Evolutionary conservation across 495 filamentous ascomycete species (phyloP), one percentile per base, ranked within the genome.

Genomic region (Niebla homalea): DNA sequence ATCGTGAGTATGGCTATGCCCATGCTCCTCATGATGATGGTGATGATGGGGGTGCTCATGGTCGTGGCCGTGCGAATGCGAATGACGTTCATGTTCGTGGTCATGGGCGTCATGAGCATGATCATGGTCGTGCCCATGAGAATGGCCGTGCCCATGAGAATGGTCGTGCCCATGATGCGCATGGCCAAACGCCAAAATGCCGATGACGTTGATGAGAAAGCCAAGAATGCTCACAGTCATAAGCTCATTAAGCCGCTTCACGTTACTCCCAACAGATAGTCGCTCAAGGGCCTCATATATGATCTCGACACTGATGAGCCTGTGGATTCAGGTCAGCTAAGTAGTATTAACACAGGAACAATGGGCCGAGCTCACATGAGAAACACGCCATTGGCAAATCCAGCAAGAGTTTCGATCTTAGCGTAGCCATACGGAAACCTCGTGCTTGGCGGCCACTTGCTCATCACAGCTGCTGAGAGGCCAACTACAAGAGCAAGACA

Each of bases 361-460:
- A 29, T 16, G 26, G 25, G 36, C 18, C 16, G 40, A n/a, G 18
- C 77, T 61, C 67, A 88, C 87, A 97, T 89, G 43, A 99, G 70
- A 59, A 99, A 97, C 26, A 99, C 80, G 2, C 90, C 92, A 63
- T 99, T 99, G 48, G 84, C 92, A 65, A 98, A 96, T 0, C 93
- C 92, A 42, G 90, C 92, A 39, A 99, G 70, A 0, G 89, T 96
- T 60, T 97, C 92, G 47, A 99, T 86, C 65, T 97, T 99, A 44
- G 89, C 89, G 64, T 93, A 92, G 2, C 92, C 92, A 61, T 95
- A 97, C 0, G 92, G 92, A 55, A 95, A 97, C 18, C 82, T 66
- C 54, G 80, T 70, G 60, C 80, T 94, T 1, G 89, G 83, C 1
- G 89, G 88, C 90, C 90, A 96, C 65, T 97, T 97, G 61, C 87